Percentiles rank a stretch among this genome's conserved stretches.
phyloP scores from a whole-genome alignment of 805 yeast species.

The Lachancea fermentati region DNA sequence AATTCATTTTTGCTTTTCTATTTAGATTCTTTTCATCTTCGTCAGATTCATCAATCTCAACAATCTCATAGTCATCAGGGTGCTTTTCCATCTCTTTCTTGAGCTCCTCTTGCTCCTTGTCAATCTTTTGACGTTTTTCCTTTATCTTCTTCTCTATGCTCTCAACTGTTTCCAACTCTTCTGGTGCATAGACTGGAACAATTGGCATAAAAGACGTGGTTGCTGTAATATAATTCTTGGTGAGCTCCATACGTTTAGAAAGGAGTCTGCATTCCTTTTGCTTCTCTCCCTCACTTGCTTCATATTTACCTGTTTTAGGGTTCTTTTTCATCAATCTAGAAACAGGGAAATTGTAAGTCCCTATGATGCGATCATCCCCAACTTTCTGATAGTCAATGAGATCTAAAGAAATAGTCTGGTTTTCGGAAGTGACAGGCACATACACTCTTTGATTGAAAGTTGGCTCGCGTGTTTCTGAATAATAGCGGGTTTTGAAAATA shows the following conservation, averaged over 20 bases:
- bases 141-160: slow-evolving; percentile 37
- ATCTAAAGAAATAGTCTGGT: slow-evolving; percentile 53
- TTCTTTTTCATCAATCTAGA: slow-evolving; percentile 45
- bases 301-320: slow-evolving; percentile 38
- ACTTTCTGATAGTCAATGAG: slow-evolving; percentile 63
- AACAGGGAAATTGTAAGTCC: slow-evolving; percentile 47
- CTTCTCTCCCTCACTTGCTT: slow-evolving; percentile 45
- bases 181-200: slow-evolving; percentile 54
- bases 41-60: slow-evolving; percentile 41
- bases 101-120: slow-evolving; percentile 43
- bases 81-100: slow-evolving; percentile 47
- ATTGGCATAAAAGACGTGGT: slow-evolving; percentile 62
- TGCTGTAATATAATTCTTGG: slow-evolving; percentile 48
- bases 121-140: slow-evolving; percentile 34
- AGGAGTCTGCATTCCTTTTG: slow-evolving; percentile 33
- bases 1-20: slow-evolving; percentile 41
- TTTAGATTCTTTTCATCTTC: slow-evolving; percentile 25
- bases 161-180: slow-evolving; percentile 46
- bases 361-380: slow-evolving; percentile 60
- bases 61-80: slow-evolving; percentile 64
- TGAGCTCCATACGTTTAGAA: slow-evolving; percentile 35
- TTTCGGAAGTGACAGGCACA: slow-evolving; percentile 55
- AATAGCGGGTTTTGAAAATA: slow-evolving; percentile 49
- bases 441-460: slow-evolving; percentile 53
- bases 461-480: slow-evolving; percentile 51